A percentile compares a stretch with the other conserved stretches of the same genome.
phyloP scores from a whole-genome alignment of 257 asterid species.

The Nicotiana knightiana region DNA sequence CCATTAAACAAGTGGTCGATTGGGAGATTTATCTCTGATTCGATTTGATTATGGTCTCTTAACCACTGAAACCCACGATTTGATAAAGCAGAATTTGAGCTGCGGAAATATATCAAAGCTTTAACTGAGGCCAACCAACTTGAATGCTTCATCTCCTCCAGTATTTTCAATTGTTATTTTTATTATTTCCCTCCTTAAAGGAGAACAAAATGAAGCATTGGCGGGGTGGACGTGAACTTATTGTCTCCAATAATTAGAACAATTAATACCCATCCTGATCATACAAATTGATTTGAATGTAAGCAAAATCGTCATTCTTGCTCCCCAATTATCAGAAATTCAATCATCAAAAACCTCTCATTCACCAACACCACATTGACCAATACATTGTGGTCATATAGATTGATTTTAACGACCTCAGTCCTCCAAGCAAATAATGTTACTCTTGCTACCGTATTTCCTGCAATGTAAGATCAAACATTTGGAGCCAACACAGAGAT shows the following conservation, averaged over 20 bases:
- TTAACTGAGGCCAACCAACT: background rate
- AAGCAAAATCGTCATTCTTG: background rate
- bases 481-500: background rate
- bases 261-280: background rate
- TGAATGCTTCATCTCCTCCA: background rate
- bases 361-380: background rate
- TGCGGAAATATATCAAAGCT: too few species aligned
- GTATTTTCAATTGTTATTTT: background rate
- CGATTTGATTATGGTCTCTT: background rate
- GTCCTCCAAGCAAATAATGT: background rate
- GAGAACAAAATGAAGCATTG: background rate
- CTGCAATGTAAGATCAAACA: conserved; percentile 1
- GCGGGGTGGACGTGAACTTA: background rate
- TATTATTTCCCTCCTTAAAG: background rate
- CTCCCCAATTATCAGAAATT: background rate
- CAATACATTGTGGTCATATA: background rate
- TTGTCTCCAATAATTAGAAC: background rate
- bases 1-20: background rate
- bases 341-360: background rate
- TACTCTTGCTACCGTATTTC: background rate
- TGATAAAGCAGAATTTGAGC: background rate
- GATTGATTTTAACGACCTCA: background rate
- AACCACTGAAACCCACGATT: background rate
- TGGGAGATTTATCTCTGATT: too few species aligned
- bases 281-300: background rate